Conservation (phyloP, 176 grass and related monocot genomes). For the Zea luxurians region DNA sequence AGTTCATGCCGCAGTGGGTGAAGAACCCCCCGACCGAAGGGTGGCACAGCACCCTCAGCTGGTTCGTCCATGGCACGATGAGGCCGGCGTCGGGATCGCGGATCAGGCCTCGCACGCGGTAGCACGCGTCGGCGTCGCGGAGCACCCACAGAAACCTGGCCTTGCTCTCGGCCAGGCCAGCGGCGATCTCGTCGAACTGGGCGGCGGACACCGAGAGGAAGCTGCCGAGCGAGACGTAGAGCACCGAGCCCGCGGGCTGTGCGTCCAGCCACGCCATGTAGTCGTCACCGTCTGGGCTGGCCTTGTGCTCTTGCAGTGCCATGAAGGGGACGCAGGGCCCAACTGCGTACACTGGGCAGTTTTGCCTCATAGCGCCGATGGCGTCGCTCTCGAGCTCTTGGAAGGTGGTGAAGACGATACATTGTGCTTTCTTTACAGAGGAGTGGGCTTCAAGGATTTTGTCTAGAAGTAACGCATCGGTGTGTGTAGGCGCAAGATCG, state of each 20-base stretch:
- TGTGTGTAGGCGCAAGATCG: conserved; percentile 9
- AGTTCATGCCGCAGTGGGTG: conserved; percentile 64
- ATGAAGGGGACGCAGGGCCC: conserved; percentile 43
- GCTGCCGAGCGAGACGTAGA: conserved; percentile 60
- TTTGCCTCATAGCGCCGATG: conserved; percentile 6
- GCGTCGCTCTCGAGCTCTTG: conserved; percentile 29
- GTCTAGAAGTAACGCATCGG: background rate
- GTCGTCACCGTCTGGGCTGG: background rate
- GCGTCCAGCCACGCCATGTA: conserved; percentile 43
- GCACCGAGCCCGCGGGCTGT: conserved; percentile 32
- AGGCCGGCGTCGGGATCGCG: background rate
- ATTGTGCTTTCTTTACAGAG: conserved; percentile 3
- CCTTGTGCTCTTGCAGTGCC: conserved; percentile 2
- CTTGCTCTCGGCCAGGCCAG: conserved; percentile 25
- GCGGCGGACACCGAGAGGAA: conserved; percentile 41
- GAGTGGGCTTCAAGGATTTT: conserved; percentile 28
- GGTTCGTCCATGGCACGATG: conserved; percentile 48
- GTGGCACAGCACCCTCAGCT: conserved; percentile 47
- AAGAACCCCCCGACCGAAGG: conserved; percentile 41
- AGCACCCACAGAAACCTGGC: conserved; percentile 49
- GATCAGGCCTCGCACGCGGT: background rate
- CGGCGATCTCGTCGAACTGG: conserved; percentile 47
- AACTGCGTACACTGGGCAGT: conserved; percentile 16
- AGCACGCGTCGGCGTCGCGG: conserved; percentile 10
- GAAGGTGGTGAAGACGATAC: conserved; percentile 51